Conservation (phyloP, 2,329 filamentous ascomycete genomes). For the Colletotrichum ledebouriae region DNA sequence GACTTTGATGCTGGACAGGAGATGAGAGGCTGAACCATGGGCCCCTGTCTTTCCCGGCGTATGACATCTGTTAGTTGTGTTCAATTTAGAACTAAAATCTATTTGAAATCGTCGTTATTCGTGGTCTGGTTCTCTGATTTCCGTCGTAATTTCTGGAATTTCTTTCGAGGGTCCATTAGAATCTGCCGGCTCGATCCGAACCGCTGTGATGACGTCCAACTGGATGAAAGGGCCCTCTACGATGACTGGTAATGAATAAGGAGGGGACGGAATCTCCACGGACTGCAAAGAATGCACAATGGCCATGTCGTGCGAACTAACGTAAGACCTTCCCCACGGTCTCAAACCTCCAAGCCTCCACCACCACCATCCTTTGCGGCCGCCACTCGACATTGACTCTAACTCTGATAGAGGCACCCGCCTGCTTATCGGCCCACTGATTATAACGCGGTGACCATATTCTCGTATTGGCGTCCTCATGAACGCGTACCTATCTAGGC, state of each 20-base stretch:
- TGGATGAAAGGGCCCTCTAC: constrained; percentile 50
- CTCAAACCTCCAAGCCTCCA: constrained; percentile 31
- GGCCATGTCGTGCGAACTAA: constrained; percentile 16
- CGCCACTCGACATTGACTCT: neutral
- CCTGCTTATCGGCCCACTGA: constrained; percentile 27
- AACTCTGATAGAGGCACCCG: constrained; percentile 14
- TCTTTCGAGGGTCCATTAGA: neutral
- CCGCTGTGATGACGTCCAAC: constrained; percentile 59
- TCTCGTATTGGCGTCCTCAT: constrained; percentile 34
- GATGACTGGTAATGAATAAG: neutral
- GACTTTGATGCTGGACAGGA: neutral
- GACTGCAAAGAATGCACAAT: constrained; percentile 5
- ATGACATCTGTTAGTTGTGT: no score
- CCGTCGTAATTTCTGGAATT: neutral
- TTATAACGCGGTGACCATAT: constrained; percentile 32
- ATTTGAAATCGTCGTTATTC: no score
- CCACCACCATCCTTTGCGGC: constrained; percentile 37
- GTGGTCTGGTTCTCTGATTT: neutral
- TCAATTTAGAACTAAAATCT: no score
- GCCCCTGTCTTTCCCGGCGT: no score
- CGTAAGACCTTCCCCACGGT: constrained; percentile 33
- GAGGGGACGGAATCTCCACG: neutral
- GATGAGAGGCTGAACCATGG: neutral
- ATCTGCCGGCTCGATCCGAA: constrained; percentile 52
- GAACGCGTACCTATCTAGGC: constrained; percentile 45